Evolutionary conservation across 139 green algal species (phyloP), one percentile per base, ranked within the genome.

Genomic region (Tetradesmus obliquus): DNA sequence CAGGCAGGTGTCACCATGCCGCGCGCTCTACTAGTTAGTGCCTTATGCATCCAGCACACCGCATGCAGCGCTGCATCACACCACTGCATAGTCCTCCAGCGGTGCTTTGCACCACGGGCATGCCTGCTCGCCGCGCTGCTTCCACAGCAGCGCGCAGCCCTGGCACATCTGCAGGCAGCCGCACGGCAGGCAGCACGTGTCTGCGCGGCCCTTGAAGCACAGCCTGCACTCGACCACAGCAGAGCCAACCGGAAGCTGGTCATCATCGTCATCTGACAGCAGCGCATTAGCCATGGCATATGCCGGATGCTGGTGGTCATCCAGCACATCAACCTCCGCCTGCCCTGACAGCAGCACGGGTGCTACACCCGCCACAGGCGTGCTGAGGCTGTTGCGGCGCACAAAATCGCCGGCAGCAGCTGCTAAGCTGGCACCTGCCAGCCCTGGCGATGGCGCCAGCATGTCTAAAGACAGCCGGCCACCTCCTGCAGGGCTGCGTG

Each of bases 251-350:
- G 51, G 32, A 45, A 45, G n/a, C 7, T 87, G 24, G 19, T 66
- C 51, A 32, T 55, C 13, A 3, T 87, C 88, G 32, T 87, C 76
- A 85, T 91, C 88, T 20, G 57, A 76, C 66, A 92, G 62, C 51
- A 92, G 20, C 10, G 89, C 89, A 74, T 92, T 66, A 1, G 89
- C 89, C 89, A 92, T 92, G 0, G 89, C 82, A 55, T 89, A 92
- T 3, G 89, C 89, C 3, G 89, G 89, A 51, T 92, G 89, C 57
- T 74, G 71, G 32, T 82, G 85, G 62, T 92, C 89, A 55, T 89
- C 81, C 51, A 92, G 82, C 51, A 79, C 54, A 19, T 85, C 89
- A 7, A 60, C 89, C 13, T 82, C 66, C 32, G 53, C 24, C 3
- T 51, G 20, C 3, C 24, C 55, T 58, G 32, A 76, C 83, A 76